A percentile compares a stretch with the other conserved stretches of the same genome.
These are phyloP conservation scores for Geosmithia flava DNA, from an alignment of 2,329 filamentous ascomycete genomes.

Conservation along the genomic window DNA sequence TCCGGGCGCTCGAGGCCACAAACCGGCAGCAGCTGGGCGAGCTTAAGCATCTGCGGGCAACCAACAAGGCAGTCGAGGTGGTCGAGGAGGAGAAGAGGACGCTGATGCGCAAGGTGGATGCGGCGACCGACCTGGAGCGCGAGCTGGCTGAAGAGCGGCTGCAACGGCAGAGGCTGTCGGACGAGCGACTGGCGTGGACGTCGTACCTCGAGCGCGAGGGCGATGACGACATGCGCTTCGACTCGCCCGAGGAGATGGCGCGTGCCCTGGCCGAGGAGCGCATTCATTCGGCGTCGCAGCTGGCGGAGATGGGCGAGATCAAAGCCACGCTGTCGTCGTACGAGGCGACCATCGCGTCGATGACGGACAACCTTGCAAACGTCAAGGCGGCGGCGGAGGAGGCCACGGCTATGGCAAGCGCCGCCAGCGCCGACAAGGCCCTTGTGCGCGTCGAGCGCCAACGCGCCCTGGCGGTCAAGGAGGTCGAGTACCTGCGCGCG, in stretches of 20 bases:
- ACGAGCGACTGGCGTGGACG: constrained; percentile 79
- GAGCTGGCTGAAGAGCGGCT: constrained; percentile 71
- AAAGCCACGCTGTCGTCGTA: constrained; percentile 69
- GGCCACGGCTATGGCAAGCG: constrained; percentile 38
- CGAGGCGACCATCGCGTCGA: constrained; percentile 57
- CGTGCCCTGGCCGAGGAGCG: constrained; percentile 74
- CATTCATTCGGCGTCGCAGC: constrained; percentile 64
- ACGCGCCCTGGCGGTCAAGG: constrained; percentile 73
- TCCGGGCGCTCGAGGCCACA: constrained; percentile 66
- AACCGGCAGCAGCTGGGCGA: constrained; percentile 73
- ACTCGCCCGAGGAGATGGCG: constrained; percentile 79
- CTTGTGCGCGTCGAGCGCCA: constrained; percentile 74
- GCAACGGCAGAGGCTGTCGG: constrained; percentile 76
- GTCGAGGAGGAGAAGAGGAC: constrained; percentile 91
- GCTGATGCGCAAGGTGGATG: constrained; percentile 64
- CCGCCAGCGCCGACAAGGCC: constrained; percentile 48
- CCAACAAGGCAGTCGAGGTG: constrained; percentile 79
- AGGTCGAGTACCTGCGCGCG: constrained; percentile 85
- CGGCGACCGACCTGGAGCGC: constrained; percentile 60
- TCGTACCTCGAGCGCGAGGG: constrained; percentile 63
- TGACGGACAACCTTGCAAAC: constrained; percentile 57
- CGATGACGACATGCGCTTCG: constrained; percentile 58
- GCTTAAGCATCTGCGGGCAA: constrained; percentile 67
- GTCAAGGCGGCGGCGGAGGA: constrained; percentile 61
- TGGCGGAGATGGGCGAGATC: constrained; percentile 67